Base-by-base conservation (phyloP, 2,329 filamentous ascomycete species). In the Pseudogymnoascus sp. region DNA sequence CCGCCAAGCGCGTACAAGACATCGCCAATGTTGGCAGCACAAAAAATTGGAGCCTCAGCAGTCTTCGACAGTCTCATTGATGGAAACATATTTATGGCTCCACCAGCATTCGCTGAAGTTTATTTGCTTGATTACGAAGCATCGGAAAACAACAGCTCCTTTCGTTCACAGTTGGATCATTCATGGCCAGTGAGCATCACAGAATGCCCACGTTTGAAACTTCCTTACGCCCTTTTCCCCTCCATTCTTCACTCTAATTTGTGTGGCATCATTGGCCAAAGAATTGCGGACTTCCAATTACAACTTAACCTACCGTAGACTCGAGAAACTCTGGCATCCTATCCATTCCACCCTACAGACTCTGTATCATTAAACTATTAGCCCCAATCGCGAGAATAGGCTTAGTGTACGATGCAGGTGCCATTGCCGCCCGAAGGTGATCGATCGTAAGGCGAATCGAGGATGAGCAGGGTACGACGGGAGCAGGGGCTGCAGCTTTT, bases 81-180 rank as follows among this genome's bases (percentile, higher is more conserved):
- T 54, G 47, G 47, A 54, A 54, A 54, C 47, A 33, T 9, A 26
- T 33, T 50, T 13, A 54, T 54, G 29, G 47, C 11, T 33, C 47
- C 47, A 54, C 47, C n/a, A 33, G n/a, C 9, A 54, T 33, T 54
- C 33, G 26, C 17, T 17, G 26, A 54, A 17, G 29, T 54, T 54
- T 54, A 15, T 54, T 54, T 33, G 47, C 47, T 54, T 54, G 47
- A 54, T 54, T 54, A 54, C 47, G 47, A 54, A 54, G 47, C 47
- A 54, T 33, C 13, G n/a, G 5, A 54, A 33, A 17, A 17, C n/a
- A 29, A 31, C 47, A 33, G 9, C 8, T 54, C 26, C 26, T 54
- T 54, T 31, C n/a, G 44, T 33, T 33, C 26, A 17, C 47, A 17
- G n/a, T 17, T 54, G 5, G 29, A 33, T 54, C 26, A 17, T 33